Percentiles rank a stretch among this genome's conserved stretches.
Conservation (phyloP, 805 yeast species). For the Myxozyma mucilagina region DNA sequence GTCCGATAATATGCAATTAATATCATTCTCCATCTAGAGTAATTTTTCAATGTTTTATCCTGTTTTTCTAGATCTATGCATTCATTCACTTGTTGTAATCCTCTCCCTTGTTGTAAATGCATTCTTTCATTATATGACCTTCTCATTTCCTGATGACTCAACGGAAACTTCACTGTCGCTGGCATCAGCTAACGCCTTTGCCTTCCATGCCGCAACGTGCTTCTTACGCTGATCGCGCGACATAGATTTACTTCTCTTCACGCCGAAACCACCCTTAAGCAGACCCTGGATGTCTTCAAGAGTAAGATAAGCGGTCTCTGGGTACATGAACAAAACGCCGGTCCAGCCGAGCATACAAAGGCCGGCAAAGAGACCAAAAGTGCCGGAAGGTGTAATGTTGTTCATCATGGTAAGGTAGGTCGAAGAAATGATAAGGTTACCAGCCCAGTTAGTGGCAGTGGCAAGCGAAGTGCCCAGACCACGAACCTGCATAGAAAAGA, state of each 20-base stretch:
- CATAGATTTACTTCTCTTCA: constrained; percentile 59
- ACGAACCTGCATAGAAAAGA: constrained; percentile 91
- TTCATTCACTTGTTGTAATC: neutral
- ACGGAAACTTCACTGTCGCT: neutral
- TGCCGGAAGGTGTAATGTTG: constrained; percentile 91
- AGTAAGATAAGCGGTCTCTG: constrained; percentile 87
- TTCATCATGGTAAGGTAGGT: constrained; percentile 93
- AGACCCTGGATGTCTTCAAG: constrained; percentile 87
- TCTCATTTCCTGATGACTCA: neutral
- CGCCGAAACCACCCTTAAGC: constrained; percentile 81
- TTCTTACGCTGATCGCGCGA: constrained; percentile 44
- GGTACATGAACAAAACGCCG: constrained; percentile 80
- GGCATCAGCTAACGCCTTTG: neutral
- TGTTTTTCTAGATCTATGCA: neutral
- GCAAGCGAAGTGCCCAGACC: constrained; percentile 90
- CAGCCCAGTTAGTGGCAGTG: constrained; percentile 94
- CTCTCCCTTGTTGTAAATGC: neutral
- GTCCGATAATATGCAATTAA: too few species aligned
- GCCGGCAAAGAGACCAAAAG: constrained; percentile 87
- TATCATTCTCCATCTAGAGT: too few species aligned
- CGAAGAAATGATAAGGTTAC: constrained; percentile 85
- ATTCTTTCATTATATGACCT: neutral
- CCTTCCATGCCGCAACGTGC: constrained; percentile 1
- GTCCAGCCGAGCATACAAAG: constrained; percentile 70
- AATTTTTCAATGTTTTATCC: neutral